These are phyloP conservation scores for Pseudozyma flocculosa DNA, from an alignment of 1,284 basidiomycete genomes.

Conservation along the genomic window DNA sequence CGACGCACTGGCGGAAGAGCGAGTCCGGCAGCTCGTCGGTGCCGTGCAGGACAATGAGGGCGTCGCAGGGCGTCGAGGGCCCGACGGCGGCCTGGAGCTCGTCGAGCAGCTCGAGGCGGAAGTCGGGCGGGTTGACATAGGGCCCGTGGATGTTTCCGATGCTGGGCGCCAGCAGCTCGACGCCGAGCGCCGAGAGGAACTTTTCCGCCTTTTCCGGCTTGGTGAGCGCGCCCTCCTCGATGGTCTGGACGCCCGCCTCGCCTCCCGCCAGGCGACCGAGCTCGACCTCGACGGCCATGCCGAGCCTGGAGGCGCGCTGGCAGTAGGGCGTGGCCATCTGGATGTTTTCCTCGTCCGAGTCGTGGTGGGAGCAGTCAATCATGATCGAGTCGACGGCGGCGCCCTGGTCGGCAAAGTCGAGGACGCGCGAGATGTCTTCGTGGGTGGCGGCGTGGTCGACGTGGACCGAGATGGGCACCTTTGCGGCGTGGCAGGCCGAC, in stretches of 20 bases:
- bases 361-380: slow-evolving; percentile 33
- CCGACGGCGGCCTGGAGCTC: slow-evolving; percentile 21
- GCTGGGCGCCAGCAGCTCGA: slow-evolving; percentile 60
- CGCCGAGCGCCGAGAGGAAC: slow-evolving; percentile 51
- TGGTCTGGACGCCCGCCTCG: slow-evolving; percentile 61
- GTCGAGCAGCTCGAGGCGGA: slow-evolving; percentile 23
- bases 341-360: slow-evolving; percentile 38
- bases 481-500: slow-evolving; percentile 18
- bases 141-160: slow-evolving; percentile 61
- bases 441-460: slow-evolving; percentile 32
- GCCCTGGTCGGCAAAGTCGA: slow-evolving; percentile 27
- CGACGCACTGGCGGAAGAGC: slow-evolving; percentile 24
- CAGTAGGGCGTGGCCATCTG: slow-evolving; percentile 33
- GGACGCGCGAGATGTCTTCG: slow-evolving; percentile 26
- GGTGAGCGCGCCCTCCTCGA: slow-evolving; percentile 60
- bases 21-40: slow-evolving; percentile 29
- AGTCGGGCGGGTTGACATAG: slow-evolving; percentile 21
- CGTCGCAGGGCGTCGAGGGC: slow-evolving; percentile 11
- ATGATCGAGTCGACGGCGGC: slow-evolving; percentile 28
- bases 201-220: slow-evolving; percentile 55
- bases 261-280: slow-evolving; percentile 61
- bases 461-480: slow-evolving; percentile 33
- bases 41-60: slow-evolving; percentile 31
- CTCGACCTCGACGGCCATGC: slow-evolving; percentile 62
- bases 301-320: slow-evolving; percentile 48